phyloP scores from a whole-genome alignment of 345 rosid genomes.

The Erysimum cheiranthoides region DNA sequence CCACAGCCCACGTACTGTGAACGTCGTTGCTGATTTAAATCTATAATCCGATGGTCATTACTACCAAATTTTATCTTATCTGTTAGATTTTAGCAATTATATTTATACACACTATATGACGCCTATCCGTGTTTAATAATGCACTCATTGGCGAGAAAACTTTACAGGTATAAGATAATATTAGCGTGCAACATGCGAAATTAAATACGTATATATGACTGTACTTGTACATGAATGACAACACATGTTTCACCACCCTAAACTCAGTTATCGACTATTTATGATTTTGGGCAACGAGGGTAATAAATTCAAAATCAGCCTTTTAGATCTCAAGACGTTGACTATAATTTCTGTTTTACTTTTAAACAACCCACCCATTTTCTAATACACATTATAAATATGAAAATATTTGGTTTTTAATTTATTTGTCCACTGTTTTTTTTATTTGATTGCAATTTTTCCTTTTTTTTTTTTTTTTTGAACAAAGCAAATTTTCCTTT shows the following conservation, averaged over 20 bases:
- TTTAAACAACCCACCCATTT: not conserved
- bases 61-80: constrained; percentile 21
- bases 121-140: not conserved
- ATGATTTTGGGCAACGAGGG: constrained; percentile 2
- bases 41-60: not conserved
- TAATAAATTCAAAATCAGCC: constrained; percentile 23
- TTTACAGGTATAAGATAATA: constrained; percentile 25
- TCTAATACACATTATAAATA: not conserved
- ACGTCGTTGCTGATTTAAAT: not conserved
- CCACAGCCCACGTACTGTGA: constrained; percentile 7
- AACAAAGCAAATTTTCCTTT: not conserved
- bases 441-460: not conserved
- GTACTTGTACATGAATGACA: constrained; percentile 12
- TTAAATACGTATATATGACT: constrained; percentile 4
- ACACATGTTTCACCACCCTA: not conserved
- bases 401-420: not conserved
- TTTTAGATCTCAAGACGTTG: constrained; percentile 32
- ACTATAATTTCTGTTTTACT: not conserved
- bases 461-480: too few relatives aligned
- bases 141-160: not conserved
- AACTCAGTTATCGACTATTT: constrained; percentile 15
- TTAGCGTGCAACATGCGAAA: constrained; percentile 41
- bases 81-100: not conserved
- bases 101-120: not conserved
- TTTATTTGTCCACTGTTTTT: too few relatives aligned